Evolutionary conservation across 108 stramenopile genomes (phyloP), one percentile per base, ranked within the genome.

Genomic region (Thalassiosira profunda): DNA sequence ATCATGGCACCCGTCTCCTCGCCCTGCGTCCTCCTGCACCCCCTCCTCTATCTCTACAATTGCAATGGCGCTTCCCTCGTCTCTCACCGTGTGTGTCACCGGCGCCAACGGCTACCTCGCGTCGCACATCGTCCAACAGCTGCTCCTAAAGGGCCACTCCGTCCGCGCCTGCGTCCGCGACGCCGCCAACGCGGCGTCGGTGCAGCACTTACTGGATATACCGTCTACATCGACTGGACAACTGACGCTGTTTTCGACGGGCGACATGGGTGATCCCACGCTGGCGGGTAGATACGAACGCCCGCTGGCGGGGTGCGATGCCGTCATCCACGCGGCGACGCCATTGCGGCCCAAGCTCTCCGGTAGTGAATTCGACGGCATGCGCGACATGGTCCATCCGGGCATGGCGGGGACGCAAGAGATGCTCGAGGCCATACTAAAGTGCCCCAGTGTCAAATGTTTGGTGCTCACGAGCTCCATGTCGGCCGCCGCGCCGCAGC

Each of bases 61-160:
- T 25, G 51, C 51, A 31, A 52, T 52, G 24, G 33, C 15, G 15
- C 34, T 31, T n/a, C 51, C 46, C 11, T 40, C 64, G 21, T 25
- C 64, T 14, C 56, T 30, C 26, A 69, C 56, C 0, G 57, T 69
- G 10, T 49, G 88, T 25, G 79, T 91, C 4, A 91, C 90, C n/a
- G 90, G 90, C 4, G 90, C 90, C 60, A 88, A 84, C 52, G 90
- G 90, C 15, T 91, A 88, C 42, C 62, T 91, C 12, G 90, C 85
- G 2, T 67, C 81, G 35, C 84, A 86, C 20, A 84, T 91, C 5
- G 84, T 88, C 11, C 61, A 81, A 25, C 56, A 58, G 15, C 68
- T 69, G 1, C 53, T 85, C 31, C 49, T 38, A 2, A 67, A 67
- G 41, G 61, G 61, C 1, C 59, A 74, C 61, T 54, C 21, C 15